Evolutionary conservation across 2,329 filamentous ascomycete genomes (phyloP), one percentile per base, ranked within the genome.

Genomic region (Diaporthe vexans): DNA sequence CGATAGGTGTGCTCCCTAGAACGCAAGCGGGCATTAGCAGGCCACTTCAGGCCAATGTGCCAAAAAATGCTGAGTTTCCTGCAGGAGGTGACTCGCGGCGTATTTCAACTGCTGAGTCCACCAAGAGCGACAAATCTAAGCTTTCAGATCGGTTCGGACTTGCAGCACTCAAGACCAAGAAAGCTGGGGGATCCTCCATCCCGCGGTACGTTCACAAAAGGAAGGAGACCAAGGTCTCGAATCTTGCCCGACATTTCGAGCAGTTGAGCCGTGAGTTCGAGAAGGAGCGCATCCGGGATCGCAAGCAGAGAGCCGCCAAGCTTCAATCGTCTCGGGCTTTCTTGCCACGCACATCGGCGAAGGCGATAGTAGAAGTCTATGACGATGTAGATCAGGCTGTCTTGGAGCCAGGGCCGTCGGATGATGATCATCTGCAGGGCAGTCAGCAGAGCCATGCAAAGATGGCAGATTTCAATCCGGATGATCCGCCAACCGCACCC

Each of bases 201-300:
- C 95, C 95, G 37, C 91, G 97, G 43, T 97, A 97, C 35, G 91
- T 98, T 37, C 91, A 93, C 67, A 94, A 92, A 80, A 92, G 89
- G 78, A 92, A 91, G 77, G 89, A 92, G 70, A 91, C 94, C 4
- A 94, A 94, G 79, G 97, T 99, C 3, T 97, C 95, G 11, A 95
- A 93, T n/a, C 88, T 99, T 67, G 95, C 97, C 24, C 94, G 94
- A 78, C 97, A 98, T 82, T 98, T 99, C 81, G 97, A 99, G 83
- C 95, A 98, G 82, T 88, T 99, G 73, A 98, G 95, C 78, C 93
- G 95, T 33, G 97, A 99, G 80, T 99, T 99, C 78, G 95, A 98
- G 81, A 97, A 96, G 79, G 96, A 99, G 83, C 91, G 97, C 58
- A 90, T 97, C 78, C 93, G 94, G 65, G 96, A 98, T 82, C 91